Conservation (phyloP, 1,284 basidiomycete species). For the Papiliotrema laurentii region DNA sequence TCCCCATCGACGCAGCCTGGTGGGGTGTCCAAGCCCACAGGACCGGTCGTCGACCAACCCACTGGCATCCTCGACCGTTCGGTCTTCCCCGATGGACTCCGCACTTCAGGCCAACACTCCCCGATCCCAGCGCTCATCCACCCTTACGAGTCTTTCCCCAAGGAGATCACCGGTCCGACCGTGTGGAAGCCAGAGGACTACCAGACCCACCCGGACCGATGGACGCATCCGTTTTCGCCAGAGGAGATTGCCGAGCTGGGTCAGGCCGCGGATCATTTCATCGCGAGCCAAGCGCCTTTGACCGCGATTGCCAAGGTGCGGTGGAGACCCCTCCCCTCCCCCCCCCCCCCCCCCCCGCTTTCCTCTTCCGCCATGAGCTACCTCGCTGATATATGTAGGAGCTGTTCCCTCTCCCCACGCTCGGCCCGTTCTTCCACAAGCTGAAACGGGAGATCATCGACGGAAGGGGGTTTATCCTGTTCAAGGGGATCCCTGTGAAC, state of each 20-base stretch:
- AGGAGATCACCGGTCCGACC: constrained; percentile 36
- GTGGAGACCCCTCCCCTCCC: background rate
- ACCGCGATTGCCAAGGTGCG: constrained; percentile 29
- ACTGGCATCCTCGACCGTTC: too few species aligned
- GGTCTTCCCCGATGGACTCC: constrained; percentile 3
- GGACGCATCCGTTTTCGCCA: constrained; percentile 27
- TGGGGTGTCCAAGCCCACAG: too few species aligned
- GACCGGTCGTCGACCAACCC: too few species aligned
- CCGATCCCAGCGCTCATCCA: constrained; percentile 16
- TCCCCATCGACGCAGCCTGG: too few species aligned
- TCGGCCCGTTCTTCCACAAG: constrained; percentile 16
- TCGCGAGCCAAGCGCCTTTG: constrained; percentile 7
- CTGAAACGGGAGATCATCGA: constrained; percentile 29
- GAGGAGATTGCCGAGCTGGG: constrained; percentile 30
- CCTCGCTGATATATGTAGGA: constrained; percentile 10
- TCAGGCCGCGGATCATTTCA: constrained; percentile 18
- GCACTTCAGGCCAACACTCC: constrained; percentile 32
- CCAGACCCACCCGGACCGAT: constrained; percentile 19
- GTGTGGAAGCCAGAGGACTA: constrained; percentile 36
- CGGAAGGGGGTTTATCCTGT: constrained; percentile 46
- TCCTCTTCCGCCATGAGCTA: background rate
- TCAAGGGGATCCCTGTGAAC: constrained; percentile 46
- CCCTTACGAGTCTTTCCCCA: constrained; percentile 43
- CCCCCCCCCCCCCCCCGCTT: background rate
- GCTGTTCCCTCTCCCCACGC: constrained; percentile 19